Conservation (phyloP, 176 grass and related monocot species). For the Lolium rigidum region DNA sequence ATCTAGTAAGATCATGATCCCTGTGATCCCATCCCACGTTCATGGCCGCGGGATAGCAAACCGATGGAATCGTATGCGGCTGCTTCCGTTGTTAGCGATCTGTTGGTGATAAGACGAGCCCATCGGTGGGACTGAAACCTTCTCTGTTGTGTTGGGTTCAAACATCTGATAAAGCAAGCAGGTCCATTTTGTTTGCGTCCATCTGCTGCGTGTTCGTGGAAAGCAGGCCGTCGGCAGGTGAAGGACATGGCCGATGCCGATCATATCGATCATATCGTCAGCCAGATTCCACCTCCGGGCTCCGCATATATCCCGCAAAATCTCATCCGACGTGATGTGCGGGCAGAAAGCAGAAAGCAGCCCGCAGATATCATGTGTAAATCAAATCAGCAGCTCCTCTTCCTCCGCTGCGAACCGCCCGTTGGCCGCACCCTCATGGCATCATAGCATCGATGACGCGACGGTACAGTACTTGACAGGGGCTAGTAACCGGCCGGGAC, state of each 20-base stretch:
- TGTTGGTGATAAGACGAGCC: no score
- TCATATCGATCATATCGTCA: neutral
- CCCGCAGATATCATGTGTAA: neutral
- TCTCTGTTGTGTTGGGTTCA: no score
- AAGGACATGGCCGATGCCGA: no score
- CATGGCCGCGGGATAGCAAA: no score
- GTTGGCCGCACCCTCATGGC: constrained; percentile 38
- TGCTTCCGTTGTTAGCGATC: no score
- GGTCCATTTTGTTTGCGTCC: no score
- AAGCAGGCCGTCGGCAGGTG: neutral
- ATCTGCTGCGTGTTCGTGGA: neutral
- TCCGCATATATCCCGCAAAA: constrained; percentile 39
- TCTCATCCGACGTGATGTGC: constrained; percentile 32
- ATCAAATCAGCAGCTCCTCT: no score
- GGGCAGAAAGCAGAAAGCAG: neutral
- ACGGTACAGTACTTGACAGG: neutral
- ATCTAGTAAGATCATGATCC: neutral
- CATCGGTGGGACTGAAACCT: no score
- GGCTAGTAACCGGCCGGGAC: no score
- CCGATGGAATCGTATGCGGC: no score
- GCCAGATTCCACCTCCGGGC: constrained; percentile 24
- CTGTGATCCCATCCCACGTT: no score
- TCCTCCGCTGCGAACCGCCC: constrained; percentile 28
- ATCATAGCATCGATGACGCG: neutral
- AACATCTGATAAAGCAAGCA: no score